phyloP scores from a whole-genome alignment of 2,329 filamentous ascomycete species.

The Boeremia exigua region DNA sequence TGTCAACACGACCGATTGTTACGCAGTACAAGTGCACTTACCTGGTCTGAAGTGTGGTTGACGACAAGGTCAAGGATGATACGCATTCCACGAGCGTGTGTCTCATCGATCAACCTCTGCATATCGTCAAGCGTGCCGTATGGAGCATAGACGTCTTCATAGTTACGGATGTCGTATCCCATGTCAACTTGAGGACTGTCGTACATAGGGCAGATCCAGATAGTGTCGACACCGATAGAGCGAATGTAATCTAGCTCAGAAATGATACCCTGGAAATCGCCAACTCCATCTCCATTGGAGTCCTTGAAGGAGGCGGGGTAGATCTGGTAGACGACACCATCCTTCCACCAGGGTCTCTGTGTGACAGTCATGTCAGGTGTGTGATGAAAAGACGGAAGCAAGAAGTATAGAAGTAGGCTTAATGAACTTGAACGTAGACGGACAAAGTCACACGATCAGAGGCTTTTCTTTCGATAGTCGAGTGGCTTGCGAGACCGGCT shows the following conservation, averaged over 20 bases:
- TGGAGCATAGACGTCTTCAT: conserved; percentile 48
- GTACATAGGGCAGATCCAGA: conserved; percentile 51
- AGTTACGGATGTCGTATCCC: conserved; percentile 50
- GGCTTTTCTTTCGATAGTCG: conserved; percentile 9
- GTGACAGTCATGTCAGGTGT: conserved; percentile 37
- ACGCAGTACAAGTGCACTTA: conserved; percentile 11
- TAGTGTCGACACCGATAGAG: conserved; percentile 51
- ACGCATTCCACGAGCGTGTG: conserved; percentile 46
- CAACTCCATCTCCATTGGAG: conserved; percentile 62
- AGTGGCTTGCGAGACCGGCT: conserved; percentile 13
- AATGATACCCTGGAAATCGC: conserved; percentile 65
- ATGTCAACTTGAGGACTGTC: conserved; percentile 56
- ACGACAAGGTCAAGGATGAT: conserved; percentile 50
- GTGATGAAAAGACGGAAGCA: not conserved
- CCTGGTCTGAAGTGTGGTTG: conserved; percentile 49
- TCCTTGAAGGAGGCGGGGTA: conserved; percentile 69
- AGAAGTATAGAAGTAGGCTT: conserved; percentile 2
- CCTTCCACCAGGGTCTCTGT: conserved; percentile 63
- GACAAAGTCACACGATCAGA: conserved; percentile 16
- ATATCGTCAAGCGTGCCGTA: conserved; percentile 51
- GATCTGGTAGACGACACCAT: conserved; percentile 66
- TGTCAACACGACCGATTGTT: conserved; percentile 4
- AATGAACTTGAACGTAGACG: conserved; percentile 8
- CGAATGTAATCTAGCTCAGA: conserved; percentile 63
- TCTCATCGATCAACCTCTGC: conserved; percentile 45